Evolutionary conservation across 257 asterid species (phyloP), one percentile per base, ranked within the genome.

Genomic region (Dorcoceras hygrometricum): DNA sequence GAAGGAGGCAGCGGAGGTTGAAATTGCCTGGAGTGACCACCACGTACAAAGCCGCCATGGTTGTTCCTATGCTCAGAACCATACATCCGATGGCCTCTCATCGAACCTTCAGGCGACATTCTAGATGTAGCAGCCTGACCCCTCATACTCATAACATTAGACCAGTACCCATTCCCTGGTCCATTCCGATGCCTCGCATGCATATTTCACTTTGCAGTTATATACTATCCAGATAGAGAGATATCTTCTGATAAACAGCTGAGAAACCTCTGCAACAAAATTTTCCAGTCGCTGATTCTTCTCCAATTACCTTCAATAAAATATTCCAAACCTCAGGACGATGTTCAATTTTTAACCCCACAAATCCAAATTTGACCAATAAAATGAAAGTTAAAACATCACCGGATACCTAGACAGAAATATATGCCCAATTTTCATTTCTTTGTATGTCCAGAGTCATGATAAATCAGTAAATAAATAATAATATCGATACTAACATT

Each of bases 11-110:
- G 79, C 23, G 83, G 77, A 27, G 84, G 77, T 59, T 77, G 92
- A 75, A 85, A 84, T 34, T 76, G 86, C 82, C 71, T 88, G 5
- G 83, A 57, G 64, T 78, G 95, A 48, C 88, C 88, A 14, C 94
- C 94, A 24, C 84, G 85, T 51, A 94, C 97, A 79, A 72, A 86
- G 69, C 90, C 87, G 72, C 88, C 88, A 43, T 91, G 94, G 46
- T 56, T 71, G 78, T 73, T 81, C 77, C 95, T 80, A 65, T 80
- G 77, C 54, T 94, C 91, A 7, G 83, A 66, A 67, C 73, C 81
- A 66, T 93, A 82, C 69, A 76, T 73, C 57, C 86, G 86, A 64
- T 74, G 87, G 75, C 86, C 86, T 78, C 95, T 85, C 77, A 78
- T 69, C 10, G 89, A 72, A 73, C 86, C 85, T 57, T 90, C 96